Evolutionary conservation across 345 rosid species (phyloP), one percentile per base, ranked within the genome.

Genomic region (Camelina hispida): DNA sequence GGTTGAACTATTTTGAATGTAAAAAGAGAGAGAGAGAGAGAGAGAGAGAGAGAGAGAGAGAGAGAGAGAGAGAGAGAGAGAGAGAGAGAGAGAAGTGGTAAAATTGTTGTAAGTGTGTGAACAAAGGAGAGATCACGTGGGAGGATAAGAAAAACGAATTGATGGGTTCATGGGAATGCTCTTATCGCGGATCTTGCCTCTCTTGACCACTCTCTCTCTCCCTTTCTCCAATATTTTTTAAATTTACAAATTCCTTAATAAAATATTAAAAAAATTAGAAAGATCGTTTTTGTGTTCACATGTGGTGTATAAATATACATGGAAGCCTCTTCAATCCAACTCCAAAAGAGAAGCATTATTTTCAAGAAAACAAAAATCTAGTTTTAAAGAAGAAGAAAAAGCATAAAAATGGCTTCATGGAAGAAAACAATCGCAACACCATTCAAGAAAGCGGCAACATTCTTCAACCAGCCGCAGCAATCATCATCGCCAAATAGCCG

Each of bases 171-270:
- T 79, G 80, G 74, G 64, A 55, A 68, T 81, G 78, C 96, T 84
- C 85, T 79, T 85, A 89, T 85, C 84, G 68, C 89, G 96, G 96
- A 90, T 90, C 96, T 92, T 82, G 90, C 88, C 87, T 74, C 76
- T 65, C 48, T 71, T 64, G 61, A 61, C 70, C 81, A 56, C 48
- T 3, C 74, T 44, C 78, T 66, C 47, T 38, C 69, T 17, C 50
- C 43, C 34, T 58, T 50, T 59, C 50, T 44, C 28, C 38, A 22
- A 68, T 67, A 17, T 68, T 73, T 52, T 62, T 20, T 1, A 6
- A 51, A 59, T 55, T 67, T 11, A 58, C 28, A 50, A 58, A 58
- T 57, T 43, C 4, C 5, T 51, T 42, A 5, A 1, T 2, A 48
- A 15, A 20, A 13, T 22, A 16, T 25, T 17, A 9, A 7, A 32